Evolutionary conservation across 139 green algal genomes (phyloP).

Genomic region (Haematococcus sp.): DNA sequence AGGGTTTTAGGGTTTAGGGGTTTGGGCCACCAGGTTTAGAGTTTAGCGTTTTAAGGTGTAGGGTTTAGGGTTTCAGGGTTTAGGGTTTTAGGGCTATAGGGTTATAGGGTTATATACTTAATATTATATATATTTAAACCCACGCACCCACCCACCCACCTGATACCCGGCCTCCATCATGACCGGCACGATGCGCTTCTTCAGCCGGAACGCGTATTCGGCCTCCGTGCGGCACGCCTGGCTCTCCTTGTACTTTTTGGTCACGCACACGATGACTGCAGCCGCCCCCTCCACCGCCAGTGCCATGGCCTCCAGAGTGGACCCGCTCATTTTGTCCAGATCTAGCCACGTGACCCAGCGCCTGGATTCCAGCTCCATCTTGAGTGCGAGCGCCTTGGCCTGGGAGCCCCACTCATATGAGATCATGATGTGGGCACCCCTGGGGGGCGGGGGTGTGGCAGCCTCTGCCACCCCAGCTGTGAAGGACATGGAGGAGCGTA

Average conservation of each 20-base stretch:
- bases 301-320: constrained; percentile 43
- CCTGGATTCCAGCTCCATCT: constrained; percentile 26
- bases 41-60: too few relatives aligned
- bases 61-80: too few relatives aligned
- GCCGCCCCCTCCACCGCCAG: constrained; percentile 30
- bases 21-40: too few relatives aligned
- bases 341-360: constrained; percentile 41
- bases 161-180: constrained; percentile 33
- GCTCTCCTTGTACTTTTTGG: constrained; percentile 40
- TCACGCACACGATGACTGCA: constrained; percentile 39
- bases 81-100: too few relatives aligned
- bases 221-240: constrained; percentile 45
- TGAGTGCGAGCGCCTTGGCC: constrained; percentile 27
- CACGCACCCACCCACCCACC: too few relatives aligned
- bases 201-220: constrained; percentile 36
- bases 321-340: constrained; percentile 34
- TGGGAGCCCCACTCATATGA: constrained; percentile 46
- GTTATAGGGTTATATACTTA: too few relatives aligned
- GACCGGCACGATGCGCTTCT: constrained; percentile 27
- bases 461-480: too few relatives aligned
- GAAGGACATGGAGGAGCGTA: too few relatives aligned
- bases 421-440: constrained; percentile 34
- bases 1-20: too few relatives aligned
- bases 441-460: not conserved
- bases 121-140: too few relatives aligned